These are phyloP conservation scores for Chenopodium quinoa DNA, from an alignment of 148 eudicot genomes.

Conservation along the genomic window DNA sequence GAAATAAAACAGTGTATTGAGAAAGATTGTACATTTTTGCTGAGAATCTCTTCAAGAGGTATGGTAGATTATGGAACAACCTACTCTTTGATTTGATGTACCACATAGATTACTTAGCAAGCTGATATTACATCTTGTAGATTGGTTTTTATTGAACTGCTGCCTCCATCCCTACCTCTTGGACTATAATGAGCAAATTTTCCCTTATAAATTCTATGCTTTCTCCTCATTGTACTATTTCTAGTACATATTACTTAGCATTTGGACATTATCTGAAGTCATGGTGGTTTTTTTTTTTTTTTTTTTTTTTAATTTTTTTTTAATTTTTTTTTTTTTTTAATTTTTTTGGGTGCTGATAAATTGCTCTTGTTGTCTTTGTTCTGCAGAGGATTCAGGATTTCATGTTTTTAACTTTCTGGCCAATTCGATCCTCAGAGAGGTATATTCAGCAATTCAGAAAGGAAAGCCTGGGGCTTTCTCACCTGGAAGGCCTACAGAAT, in stretches of 20 bases:
- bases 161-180: neutral
- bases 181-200: neutral
- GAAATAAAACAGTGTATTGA: constrained; percentile 59
- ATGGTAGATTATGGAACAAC: neutral
- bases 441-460: constrained; percentile 73
- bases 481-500: constrained; percentile 93
- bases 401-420: constrained; percentile 96
- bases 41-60: constrained; percentile 88
- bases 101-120: neutral
- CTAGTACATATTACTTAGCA: neutral
- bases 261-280: neutral
- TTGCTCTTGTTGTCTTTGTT: constrained; percentile 21
- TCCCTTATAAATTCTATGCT: neutral
- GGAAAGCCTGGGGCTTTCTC: constrained; percentile 97
- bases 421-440: constrained; percentile 92
- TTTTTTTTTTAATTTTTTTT: neutral
- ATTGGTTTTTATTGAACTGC: neutral
- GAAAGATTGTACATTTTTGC: constrained; percentile 74
- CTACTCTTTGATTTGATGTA: neutral
- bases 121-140: constrained; percentile 6
- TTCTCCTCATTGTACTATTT: neutral
- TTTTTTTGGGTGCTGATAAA: neutral
- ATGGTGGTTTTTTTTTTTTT: neutral
- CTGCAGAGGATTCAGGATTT: constrained; percentile 94
- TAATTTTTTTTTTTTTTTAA: neutral